Evolutionary conservation across 2,329 filamentous ascomycete genomes (phyloP).

Genomic region (Xylaria sp.): DNA sequence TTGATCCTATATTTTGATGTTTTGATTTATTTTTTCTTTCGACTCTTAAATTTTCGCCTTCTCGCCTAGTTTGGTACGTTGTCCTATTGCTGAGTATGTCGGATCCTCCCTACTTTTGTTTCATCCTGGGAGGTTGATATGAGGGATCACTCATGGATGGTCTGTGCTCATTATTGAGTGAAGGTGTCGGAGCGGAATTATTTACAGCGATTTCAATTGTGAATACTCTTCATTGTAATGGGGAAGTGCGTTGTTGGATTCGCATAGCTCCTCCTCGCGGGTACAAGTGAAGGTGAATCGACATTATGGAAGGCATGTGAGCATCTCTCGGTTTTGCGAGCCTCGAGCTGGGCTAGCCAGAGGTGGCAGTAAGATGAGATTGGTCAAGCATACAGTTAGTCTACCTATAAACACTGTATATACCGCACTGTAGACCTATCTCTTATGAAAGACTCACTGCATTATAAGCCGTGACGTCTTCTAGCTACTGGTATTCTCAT

Average conservation of each 20-base stretch:
- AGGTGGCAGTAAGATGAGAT: not conserved
- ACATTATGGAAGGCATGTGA: not conserved
- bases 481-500: too few relatives aligned
- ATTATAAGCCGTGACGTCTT: not conserved
- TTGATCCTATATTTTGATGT: too few relatives aligned
- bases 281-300: not conserved
- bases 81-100: not conserved
- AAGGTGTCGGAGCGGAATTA: not conserved
- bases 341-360: not conserved
- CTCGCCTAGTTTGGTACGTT: not conserved
- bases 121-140: slow-evolving; percentile 24
- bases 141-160: slow-evolving; percentile 8
- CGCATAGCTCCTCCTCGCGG: not conserved
- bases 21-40: not conserved
- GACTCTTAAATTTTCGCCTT: not conserved
- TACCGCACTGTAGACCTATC: slow-evolving; percentile 1
- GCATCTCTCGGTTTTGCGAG: not conserved
- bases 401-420: not conserved
- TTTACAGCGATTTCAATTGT: not conserved
- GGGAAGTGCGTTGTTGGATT: not conserved
- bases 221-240: not conserved
- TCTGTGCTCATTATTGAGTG: slow-evolving; percentile 22
- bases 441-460: not conserved
- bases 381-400: slow-evolving; percentile 10
- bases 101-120: slow-evolving; percentile 18